Evolutionary conservation across 1,284 basidiomycete genomes (phyloP).

Genomic region (Austroboletus novae-zelandiae): DNA sequence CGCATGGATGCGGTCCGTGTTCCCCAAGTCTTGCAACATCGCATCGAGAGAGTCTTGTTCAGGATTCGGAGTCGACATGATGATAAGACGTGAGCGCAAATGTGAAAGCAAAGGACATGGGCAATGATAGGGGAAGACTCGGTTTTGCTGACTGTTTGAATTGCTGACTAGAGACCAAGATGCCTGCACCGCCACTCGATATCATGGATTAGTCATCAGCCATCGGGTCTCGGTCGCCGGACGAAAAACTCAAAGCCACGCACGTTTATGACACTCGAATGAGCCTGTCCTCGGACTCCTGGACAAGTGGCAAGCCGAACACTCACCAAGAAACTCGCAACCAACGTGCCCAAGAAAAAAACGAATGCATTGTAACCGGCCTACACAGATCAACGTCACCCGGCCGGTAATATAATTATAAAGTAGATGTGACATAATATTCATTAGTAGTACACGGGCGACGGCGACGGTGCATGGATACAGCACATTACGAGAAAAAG

Average conservation of each 20-base stretch:
- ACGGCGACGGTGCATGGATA: background rate
- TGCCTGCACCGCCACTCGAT: too few relatives aligned
- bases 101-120: background rate
- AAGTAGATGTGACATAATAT: slow-evolving; percentile 3
- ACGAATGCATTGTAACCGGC: slow-evolving; percentile 5
- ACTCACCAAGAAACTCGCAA: slow-evolving; percentile 11
- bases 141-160: background rate
- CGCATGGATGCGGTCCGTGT: slow-evolving; percentile 13
- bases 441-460: background rate
- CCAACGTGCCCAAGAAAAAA: background rate
- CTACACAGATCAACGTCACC: background rate
- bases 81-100: background rate
- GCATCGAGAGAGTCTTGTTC: slow-evolving; percentile 6
- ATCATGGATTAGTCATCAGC: background rate
- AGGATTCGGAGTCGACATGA: slow-evolving; percentile 10
- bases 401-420: background rate
- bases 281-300: too few relatives aligned
- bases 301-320: too few relatives aligned
- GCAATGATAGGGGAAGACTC: slow-evolving; percentile 8
- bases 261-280: too few relatives aligned
- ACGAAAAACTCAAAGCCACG: too few relatives aligned
- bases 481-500: slow-evolving; percentile 14
- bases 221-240: too few relatives aligned
- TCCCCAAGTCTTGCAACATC: slow-evolving; percentile 7
- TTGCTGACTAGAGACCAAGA: background rate